These are phyloP conservation scores for Tetrahymena thermophila DNA, from an alignment of 73 alveolate genomes.

Conservation along the genomic window DNA sequence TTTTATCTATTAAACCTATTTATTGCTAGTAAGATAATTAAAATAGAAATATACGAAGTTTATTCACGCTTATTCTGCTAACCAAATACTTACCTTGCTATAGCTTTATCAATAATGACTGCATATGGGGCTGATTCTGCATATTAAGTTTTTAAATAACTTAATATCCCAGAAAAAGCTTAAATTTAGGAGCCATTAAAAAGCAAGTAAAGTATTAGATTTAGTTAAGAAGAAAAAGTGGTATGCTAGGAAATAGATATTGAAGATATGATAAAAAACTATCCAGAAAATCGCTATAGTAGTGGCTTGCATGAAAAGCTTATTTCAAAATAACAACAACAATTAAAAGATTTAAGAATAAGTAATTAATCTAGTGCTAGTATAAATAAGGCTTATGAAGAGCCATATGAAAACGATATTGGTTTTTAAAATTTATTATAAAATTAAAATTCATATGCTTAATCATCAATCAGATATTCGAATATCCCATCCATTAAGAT, in stretches of 20 bases:
- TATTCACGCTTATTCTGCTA: background rate
- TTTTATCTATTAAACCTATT: background rate
- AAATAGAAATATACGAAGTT: background rate
- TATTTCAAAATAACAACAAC: background rate
- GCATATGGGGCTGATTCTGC: background rate
- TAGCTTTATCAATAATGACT: background rate
- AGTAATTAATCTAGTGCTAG: background rate
- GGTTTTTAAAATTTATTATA: background rate
- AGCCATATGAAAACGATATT: background rate
- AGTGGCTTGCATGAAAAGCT: background rate
- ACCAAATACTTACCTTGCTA: background rate
- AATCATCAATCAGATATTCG: background rate
- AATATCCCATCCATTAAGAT: background rate
- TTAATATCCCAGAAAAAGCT: background rate
- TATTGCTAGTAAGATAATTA: background rate
- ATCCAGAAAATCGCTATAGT: background rate
- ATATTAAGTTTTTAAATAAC: background rate
- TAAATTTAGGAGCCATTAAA: no score
- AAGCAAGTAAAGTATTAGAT: background rate
- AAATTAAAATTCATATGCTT: no score
- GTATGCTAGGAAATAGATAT: background rate
- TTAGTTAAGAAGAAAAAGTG: background rate
- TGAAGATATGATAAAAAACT: background rate
- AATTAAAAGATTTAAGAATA: background rate
- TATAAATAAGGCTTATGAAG: background rate